These are phyloP conservation scores for Vigna nakashimae DNA, from an alignment of 306 rosid genomes.

Conservation along the genomic window DNA sequence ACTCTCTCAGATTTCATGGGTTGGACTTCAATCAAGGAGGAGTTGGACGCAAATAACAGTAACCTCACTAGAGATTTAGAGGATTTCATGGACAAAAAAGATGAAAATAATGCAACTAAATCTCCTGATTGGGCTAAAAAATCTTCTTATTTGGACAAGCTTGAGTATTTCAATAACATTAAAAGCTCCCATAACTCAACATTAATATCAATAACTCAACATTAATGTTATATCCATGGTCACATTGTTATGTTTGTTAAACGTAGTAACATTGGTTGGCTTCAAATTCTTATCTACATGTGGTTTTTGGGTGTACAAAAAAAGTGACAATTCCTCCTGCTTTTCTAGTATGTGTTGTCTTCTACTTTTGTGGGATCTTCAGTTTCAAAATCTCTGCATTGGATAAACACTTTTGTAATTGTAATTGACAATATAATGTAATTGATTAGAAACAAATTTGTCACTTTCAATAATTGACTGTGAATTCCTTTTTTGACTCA, in stretches of 20 bases:
- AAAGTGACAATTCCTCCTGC: conserved; percentile 52
- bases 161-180: conserved; percentile 70
- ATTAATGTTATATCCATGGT: conserved; percentile 50
- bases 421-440: not conserved
- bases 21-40: conserved; percentile 56
- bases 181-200: conserved; percentile 76
- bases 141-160: conserved; percentile 71
- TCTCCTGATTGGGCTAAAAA: conserved; percentile 43
- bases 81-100: conserved; percentile 34
- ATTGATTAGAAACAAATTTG: conserved; percentile 8
- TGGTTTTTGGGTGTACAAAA: conserved; percentile 50
- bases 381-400: conserved; percentile 47
- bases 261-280: conserved; percentile 36
- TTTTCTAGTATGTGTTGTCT: not conserved
- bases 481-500: no score
- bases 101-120: conserved; percentile 48
- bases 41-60: conserved; percentile 33
- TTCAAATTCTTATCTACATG: conserved; percentile 44
- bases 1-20: conserved; percentile 95
- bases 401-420: not conserved
- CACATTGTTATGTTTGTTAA: conserved; percentile 42
- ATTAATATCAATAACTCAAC: conserved; percentile 43
- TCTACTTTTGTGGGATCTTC: conserved; percentile 28
- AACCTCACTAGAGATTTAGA: conserved; percentile 43
- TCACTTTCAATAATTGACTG: not conserved